These are phyloP conservation scores for Chaetoscypha palmicola DNA, from an alignment of 2,329 filamentous ascomycete species.

Conservation along the genomic window DNA sequence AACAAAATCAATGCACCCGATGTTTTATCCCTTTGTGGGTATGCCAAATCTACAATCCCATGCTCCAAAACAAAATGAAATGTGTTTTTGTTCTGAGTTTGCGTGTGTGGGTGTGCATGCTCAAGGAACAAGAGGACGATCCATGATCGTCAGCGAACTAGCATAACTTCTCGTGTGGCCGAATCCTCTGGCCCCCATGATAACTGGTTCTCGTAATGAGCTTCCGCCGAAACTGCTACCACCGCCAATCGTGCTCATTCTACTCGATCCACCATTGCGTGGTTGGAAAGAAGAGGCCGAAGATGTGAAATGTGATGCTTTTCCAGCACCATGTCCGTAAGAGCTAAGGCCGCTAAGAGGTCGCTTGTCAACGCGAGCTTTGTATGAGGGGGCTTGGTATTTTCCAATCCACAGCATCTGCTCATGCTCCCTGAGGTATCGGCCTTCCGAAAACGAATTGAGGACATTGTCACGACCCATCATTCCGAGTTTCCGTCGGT, in stretches of 20 bases:
- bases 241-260: background rate
- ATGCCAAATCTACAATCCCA: no score
- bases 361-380: background rate
- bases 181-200: background rate
- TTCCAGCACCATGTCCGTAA: background rate
- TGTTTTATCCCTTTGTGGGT: no score
- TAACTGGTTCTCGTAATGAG: background rate
- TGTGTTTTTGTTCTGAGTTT: no score
- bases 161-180: background rate
- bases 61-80: no score
- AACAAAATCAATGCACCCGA: no score
- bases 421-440: constrained; percentile 55
- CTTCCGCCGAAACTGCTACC: background rate
- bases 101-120: no score
- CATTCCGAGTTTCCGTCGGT: constrained; percentile 51
- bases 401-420: constrained; percentile 48
- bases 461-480: constrained; percentile 51
- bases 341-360: background rate
- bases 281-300: background rate
- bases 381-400: constrained; percentile 1
- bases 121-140: background rate
- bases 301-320: background rate
- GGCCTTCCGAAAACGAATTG: constrained; percentile 50
- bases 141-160: constrained; percentile 3
- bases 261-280: background rate